Percentiles rank a stretch among this genome's conserved stretches.
These are phyloP conservation scores for Lachnellula arida DNA, from an alignment of 2,329 filamentous ascomycete species.

Conservation along the genomic window DNA sequence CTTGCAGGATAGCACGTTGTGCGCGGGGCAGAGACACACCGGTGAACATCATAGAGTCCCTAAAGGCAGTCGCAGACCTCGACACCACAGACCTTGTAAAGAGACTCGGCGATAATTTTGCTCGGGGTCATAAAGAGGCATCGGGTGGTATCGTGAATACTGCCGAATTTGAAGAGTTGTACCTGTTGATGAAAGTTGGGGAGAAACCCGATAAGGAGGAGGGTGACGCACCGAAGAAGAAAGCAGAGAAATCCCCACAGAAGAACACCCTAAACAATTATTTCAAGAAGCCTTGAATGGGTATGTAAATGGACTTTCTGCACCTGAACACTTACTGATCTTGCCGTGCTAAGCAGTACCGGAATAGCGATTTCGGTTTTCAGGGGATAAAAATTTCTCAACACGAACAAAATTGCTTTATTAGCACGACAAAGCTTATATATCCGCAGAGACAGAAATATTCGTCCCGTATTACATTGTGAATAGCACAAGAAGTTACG, in stretches of 20 bases:
- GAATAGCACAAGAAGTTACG: no score
- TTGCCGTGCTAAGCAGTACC: no score
- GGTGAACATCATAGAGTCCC: slow-evolving; percentile 58
- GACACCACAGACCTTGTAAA: slow-evolving; percentile 37
- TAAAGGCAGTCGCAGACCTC: slow-evolving; percentile 47
- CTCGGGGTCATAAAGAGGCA: slow-evolving; percentile 62
- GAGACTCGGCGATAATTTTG: slow-evolving; percentile 58
- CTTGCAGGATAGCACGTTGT: slow-evolving; percentile 55
- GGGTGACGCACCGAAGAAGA: slow-evolving; percentile 33
- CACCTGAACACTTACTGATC: no score
- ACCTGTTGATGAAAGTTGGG: slow-evolving; percentile 53
- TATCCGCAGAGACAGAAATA: no score
- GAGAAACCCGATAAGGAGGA: slow-evolving; percentile 42
- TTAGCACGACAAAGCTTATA: no score
- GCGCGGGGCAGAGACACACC: slow-evolving; percentile 49
- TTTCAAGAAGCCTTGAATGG: slow-evolving; percentile 39
- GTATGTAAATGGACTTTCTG: background rate
- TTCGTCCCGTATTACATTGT: no score
- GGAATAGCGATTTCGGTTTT: no score
- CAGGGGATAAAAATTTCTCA: no score
- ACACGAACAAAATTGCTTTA: no score
- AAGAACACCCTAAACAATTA: slow-evolving; percentile 53
- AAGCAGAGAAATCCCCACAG: slow-evolving; percentile 37
- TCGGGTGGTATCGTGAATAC: slow-evolving; percentile 59
- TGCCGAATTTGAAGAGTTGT: slow-evolving; percentile 61